Percentiles rank a stretch among this genome's conserved stretches.
Conservation (phyloP, 768 basidiomycete species). For the Hygrocybe punicea region DNA sequence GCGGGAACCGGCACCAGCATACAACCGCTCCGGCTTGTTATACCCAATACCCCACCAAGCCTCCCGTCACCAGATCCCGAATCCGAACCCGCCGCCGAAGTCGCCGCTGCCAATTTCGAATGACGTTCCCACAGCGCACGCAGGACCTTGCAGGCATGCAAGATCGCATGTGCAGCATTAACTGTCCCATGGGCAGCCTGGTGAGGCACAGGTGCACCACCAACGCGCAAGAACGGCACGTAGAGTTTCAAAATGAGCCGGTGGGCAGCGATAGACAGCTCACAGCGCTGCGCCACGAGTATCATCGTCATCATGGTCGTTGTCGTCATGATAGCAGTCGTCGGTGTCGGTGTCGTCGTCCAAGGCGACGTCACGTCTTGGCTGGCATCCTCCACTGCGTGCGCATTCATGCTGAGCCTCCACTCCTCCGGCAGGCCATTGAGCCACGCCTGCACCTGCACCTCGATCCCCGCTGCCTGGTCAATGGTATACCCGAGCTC, state of each 20-base stretch:
- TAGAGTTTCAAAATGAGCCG: constrained; percentile 61
- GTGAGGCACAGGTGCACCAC: not conserved
- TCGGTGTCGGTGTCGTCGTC: no score
- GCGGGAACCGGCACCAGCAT: not conserved
- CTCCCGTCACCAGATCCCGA: not conserved
- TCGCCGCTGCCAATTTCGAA: not conserved
- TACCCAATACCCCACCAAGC: not conserved
- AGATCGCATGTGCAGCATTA: constrained; percentile 62
- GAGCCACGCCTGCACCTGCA: constrained; percentile 54
- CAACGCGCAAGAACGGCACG: constrained; percentile 47
- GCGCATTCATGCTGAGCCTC: constrained; percentile 27
- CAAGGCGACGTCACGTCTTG: not conserved
- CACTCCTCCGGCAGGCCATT: constrained; percentile 49
- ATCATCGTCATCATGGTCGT: constrained; percentile 25
- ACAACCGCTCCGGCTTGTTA: not conserved
- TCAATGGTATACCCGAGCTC: constrained; percentile 51
- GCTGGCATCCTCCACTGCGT: not conserved
- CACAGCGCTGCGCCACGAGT: constrained; percentile 52
- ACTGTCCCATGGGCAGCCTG: constrained; percentile 58
- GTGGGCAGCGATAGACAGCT: constrained; percentile 59
- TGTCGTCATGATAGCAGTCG: not conserved
- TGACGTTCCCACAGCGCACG: constrained; percentile 33
- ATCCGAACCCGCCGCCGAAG: not conserved
- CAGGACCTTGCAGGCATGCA: constrained; percentile 48
- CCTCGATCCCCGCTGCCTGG: constrained; percentile 56